Percentiles rank a stretch among this genome's conserved stretches.
Conservation (phyloP, 208 protist genomes). For the Phytomonas sp. region DNA sequence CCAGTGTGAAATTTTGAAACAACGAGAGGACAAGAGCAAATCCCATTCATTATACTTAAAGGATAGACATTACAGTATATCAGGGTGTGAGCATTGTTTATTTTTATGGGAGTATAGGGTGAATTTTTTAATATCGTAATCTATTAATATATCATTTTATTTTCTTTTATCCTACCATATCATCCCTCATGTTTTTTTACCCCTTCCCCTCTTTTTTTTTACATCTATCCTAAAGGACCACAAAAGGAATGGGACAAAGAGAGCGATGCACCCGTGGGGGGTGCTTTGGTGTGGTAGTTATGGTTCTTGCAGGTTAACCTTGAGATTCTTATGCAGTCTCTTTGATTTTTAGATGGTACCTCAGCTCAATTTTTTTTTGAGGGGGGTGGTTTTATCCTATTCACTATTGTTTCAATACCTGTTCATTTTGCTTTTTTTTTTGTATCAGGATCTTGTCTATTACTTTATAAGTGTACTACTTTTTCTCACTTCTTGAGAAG, state of each 20-base stretch:
- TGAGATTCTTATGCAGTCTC: not conserved
- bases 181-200: slow-evolving; percentile 15
- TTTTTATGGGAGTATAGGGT: not conserved
- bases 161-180: slow-evolving; percentile 1
- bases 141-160: not conserved
- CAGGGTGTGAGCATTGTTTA: not conserved
- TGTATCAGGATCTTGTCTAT: not conserved
- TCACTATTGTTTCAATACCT: not conserved
- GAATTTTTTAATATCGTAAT: not conserved
- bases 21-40: not conserved
- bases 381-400: no score
- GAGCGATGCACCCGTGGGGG: not conserved
- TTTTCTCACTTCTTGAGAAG: not conserved
- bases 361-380: not conserved
- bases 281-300: not conserved
- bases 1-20: slow-evolving; percentile 1
- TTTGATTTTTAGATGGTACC: not conserved
- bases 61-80: not conserved
- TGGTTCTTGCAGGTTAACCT: not conserved
- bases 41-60: not conserved
- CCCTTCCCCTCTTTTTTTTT: slow-evolving; percentile 3
- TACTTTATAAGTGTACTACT: slow-evolving; percentile 6
- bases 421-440: not conserved
- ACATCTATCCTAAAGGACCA: not conserved
- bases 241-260: not conserved